A percentile compares a stretch with the other conserved stretches of the same genome.
Conservation (phyloP, 495 filamentous ascomycete species). For the Penicilliopsis zonata region DNA sequence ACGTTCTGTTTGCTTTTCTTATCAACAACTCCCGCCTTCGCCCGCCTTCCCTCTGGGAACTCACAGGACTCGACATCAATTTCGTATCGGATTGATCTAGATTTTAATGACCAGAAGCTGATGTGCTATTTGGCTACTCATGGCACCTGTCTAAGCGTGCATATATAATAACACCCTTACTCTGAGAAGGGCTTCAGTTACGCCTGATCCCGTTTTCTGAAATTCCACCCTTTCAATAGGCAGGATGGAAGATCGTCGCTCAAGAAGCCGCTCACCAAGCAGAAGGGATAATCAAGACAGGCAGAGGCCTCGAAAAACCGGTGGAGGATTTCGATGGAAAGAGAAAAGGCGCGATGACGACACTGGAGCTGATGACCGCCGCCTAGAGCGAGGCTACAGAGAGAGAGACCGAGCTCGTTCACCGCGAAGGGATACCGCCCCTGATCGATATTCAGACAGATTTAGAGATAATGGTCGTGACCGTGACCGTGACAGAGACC, state of each 20-base stretch:
- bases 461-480: slow-evolving; percentile 12
- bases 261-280: slow-evolving; percentile 25
- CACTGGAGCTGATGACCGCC: slow-evolving; percentile 23
- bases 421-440: slow-evolving; percentile 18
- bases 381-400: slow-evolving; percentile 45
- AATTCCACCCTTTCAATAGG: slow-evolving; percentile 5
- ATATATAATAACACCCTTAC: too few species aligned
- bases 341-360: slow-evolving; percentile 43
- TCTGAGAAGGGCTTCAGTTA: too few species aligned
- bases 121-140: too few species aligned
- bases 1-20: slow-evolving; percentile 1
- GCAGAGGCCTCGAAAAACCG: slow-evolving; percentile 19
- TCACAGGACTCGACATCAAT: too few species aligned
- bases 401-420: slow-evolving; percentile 24
- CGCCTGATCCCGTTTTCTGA: too few species aligned
- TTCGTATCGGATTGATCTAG: too few species aligned
- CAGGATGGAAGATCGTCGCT: slow-evolving; percentile 12
- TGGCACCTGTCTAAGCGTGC: too few species aligned
- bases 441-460: slow-evolving; percentile 12
- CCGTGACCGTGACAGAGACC: slow-evolving; percentile 12
- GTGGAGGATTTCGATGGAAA: slow-evolving; percentile 56
- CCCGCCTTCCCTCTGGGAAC: too few species aligned
- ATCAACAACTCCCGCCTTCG: neutral
- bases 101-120: too few species aligned
- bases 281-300: slow-evolving; percentile 14